phyloP scores from a whole-genome alignment of 352 stramenopile genomes.

The Pythium coloratum region DNA sequence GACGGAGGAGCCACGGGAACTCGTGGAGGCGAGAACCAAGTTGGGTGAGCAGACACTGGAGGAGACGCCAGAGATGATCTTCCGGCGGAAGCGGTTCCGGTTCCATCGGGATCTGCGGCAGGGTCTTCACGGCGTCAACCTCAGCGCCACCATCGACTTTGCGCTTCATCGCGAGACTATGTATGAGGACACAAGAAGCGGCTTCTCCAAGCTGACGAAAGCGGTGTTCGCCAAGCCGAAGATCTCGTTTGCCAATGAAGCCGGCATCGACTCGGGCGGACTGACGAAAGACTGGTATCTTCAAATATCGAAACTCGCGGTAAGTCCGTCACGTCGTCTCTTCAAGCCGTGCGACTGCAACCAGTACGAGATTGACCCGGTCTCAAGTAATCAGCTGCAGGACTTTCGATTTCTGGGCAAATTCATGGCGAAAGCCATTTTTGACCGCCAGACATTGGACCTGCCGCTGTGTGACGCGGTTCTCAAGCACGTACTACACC shows the following conservation, averaged over 20 bases:
- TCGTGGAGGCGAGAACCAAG: slow-evolving; percentile 42
- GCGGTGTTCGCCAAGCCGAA: slow-evolving; percentile 67
- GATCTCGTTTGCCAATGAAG: slow-evolving; percentile 81
- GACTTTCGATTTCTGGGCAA: slow-evolving; percentile 74
- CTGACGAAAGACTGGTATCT: slow-evolving; percentile 91
- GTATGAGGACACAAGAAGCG: slow-evolving; percentile 65
- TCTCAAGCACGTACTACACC: slow-evolving; percentile 68
- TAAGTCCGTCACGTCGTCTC: slow-evolving; percentile 35
- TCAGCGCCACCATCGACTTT: slow-evolving; percentile 44
- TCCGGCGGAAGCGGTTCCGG: slow-evolving; percentile 83
- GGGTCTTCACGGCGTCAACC: slow-evolving; percentile 29
- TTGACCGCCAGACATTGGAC: slow-evolving; percentile 82
- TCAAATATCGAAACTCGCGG: slow-evolving; percentile 56
- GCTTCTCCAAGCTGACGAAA: slow-evolving; percentile 49
- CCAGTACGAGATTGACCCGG: slow-evolving; percentile 51
- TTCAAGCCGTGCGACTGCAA: slow-evolving; percentile 61
- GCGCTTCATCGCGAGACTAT: slow-evolving; percentile 57
- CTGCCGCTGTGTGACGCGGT: slow-evolving; percentile 74
- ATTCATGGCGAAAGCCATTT: slow-evolving; percentile 85
- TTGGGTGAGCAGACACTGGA: slow-evolving; percentile 45
- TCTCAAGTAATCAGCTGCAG: slow-evolving; percentile 33
- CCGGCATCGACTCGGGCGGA: slow-evolving; percentile 85
- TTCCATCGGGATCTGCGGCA: slow-evolving; percentile 78
- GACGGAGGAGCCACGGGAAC: slow-evolving; percentile 53
- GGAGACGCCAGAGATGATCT: slow-evolving; percentile 77